A percentile compares a stretch with the other conserved stretches of the same genome.
Conservation (phyloP, 306 rosid species). For the Cicer bijugum region DNA sequence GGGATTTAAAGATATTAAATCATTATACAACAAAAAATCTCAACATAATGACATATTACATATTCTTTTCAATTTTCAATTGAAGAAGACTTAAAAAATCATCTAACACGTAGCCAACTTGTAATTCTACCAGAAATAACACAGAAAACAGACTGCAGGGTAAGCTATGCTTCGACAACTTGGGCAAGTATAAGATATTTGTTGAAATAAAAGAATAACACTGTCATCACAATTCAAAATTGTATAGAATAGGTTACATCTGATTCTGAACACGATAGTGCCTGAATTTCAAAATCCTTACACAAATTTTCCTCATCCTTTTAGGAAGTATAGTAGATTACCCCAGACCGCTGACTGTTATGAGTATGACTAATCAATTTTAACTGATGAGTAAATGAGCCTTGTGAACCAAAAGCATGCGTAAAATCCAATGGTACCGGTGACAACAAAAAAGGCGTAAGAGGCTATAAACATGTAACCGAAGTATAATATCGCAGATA, state of each 20-base stretch:
- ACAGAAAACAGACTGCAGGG: constrained; percentile 33
- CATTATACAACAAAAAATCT: constrained; percentile 8
- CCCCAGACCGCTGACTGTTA: constrained; percentile 39
- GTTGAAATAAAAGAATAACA: constrained; percentile 65
- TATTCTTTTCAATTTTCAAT: not conserved
- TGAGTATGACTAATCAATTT: constrained; percentile 65
- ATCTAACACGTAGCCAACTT: not conserved
- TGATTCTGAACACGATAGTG: constrained; percentile 58
- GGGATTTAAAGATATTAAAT: constrained; percentile 11
- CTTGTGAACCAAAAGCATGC: constrained; percentile 99
- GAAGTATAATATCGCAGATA: constrained; percentile 84
- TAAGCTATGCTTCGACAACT: constrained; percentile 41
- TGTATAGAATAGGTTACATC: constrained; percentile 75
- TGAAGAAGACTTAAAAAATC: constrained; percentile 1
- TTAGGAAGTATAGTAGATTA: constrained; percentile 40
- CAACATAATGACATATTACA: not conserved
- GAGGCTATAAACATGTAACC: constrained; percentile 98
- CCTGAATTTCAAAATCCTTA: constrained; percentile 65
- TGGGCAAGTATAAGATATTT: constrained; percentile 53
- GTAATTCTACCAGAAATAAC: constrained; percentile 24
- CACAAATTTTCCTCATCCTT: constrained; percentile 54
- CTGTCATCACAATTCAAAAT: constrained; percentile 67
- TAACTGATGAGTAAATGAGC: constrained; percentile 97
- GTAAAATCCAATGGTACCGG: constrained; percentile 93
- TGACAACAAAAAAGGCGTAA: constrained; percentile 88